phyloP scores from a whole-genome alignment of 2,329 filamentous ascomycete species.

The Penicillium fuscoglaucum region DNA sequence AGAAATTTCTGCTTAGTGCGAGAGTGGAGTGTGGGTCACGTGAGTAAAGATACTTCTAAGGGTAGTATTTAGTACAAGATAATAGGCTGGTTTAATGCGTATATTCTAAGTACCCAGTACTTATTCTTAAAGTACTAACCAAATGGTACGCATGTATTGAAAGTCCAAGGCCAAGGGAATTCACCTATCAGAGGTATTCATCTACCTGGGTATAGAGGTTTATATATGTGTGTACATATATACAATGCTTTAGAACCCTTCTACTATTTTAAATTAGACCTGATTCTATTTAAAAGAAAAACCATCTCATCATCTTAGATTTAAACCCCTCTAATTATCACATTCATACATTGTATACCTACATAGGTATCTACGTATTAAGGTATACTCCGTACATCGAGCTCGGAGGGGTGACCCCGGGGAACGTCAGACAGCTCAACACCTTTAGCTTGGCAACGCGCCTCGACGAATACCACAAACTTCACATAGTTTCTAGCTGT shows the following conservation, averaged over 20 bases:
- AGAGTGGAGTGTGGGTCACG: neutral
- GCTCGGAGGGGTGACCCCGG: conserved; percentile 15
- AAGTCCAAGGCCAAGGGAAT: neutral
- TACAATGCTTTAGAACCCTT: neutral
- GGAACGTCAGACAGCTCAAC: conserved; percentile 26
- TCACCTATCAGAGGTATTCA: conserved; percentile 7
- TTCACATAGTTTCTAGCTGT: neutral
- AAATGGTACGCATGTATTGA: neutral
- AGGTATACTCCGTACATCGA: neutral
- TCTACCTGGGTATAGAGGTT: neutral
- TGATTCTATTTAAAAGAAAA: neutral
- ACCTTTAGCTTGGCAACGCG: conserved; percentile 22
- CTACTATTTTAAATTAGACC: neutral
- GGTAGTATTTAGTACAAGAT: neutral
- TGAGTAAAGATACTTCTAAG: neutral
- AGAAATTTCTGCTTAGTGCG: conserved; percentile 12
- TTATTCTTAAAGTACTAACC: rapidly evolving
- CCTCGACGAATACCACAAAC: neutral
- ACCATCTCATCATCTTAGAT: neutral
- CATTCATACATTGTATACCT: neutral
- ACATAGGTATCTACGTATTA: too few species aligned
- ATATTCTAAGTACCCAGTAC: neutral
- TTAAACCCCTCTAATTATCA: neutral
- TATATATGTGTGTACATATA: neutral
- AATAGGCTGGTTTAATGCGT: too few species aligned